These are phyloP conservation scores for Thermoascus crustaceus DNA, from an alignment of 2,329 filamentous ascomycete genomes.

Conservation along the genomic window DNA sequence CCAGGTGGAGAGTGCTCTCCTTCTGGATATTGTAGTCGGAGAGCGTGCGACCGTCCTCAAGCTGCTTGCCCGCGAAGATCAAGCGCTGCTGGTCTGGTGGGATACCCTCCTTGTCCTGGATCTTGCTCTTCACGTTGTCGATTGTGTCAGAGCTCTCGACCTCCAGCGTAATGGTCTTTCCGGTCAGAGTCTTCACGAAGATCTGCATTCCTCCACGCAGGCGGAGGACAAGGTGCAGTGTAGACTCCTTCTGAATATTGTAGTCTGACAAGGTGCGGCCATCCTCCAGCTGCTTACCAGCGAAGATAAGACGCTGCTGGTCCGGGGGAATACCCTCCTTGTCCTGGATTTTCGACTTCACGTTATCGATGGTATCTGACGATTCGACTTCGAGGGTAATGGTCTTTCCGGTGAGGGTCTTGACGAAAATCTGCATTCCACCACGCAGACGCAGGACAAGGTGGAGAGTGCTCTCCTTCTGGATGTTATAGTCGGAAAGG, in stretches of 20 bases:
- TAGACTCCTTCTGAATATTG: constrained; percentile 93
- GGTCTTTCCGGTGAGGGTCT: constrained; percentile 69
- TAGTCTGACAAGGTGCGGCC: constrained; percentile 87
- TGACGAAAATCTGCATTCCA: constrained; percentile 57
- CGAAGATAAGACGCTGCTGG: constrained; percentile 89
- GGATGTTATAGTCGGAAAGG: constrained; percentile 87
- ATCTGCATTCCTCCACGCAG: constrained; percentile 79
- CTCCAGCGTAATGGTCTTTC: constrained; percentile 62
- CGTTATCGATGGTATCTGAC: constrained; percentile 86
- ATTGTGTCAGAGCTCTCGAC: constrained; percentile 62
- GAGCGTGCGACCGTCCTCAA: constrained; percentile 44
- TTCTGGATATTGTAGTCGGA: constrained; percentile 51
- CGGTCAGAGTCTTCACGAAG: constrained; percentile 75
- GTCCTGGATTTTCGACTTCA: constrained; percentile 80
- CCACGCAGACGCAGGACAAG: constrained; percentile 80
- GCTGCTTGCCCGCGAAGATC: constrained; percentile 63
- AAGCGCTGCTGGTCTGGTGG: constrained; percentile 63
- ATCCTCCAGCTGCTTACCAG: constrained; percentile 88
- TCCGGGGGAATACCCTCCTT: constrained; percentile 85
- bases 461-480: constrained; percentile 83
- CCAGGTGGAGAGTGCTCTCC: constrained; percentile 58
- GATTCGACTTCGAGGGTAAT: constrained; percentile 89
- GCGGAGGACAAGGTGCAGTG: constrained; percentile 70
- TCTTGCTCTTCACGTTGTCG: constrained; percentile 63
- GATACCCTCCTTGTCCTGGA: constrained; percentile 75